phyloP scores from a whole-genome alignment of 441 rosid species.

The Erodium chrysanthum region DNA sequence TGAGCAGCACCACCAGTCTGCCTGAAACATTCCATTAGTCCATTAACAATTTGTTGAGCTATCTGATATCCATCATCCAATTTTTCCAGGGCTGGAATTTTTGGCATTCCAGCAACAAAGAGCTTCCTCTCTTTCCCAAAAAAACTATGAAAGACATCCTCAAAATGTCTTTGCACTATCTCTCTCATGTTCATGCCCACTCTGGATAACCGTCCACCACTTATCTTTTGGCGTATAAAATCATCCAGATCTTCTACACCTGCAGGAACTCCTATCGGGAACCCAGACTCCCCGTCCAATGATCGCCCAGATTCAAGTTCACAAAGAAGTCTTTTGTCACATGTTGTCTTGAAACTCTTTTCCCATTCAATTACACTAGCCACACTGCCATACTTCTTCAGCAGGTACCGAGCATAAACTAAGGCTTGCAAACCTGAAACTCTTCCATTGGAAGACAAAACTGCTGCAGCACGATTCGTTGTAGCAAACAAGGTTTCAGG shows the following conservation, averaged over 20 bases:
- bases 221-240: conserved; percentile 75
- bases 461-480: conserved; percentile 51
- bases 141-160: conserved; percentile 50
- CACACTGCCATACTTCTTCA: conserved; percentile 64
- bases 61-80: conserved; percentile 65
- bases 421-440: conserved; percentile 58
- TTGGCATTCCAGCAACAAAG: conserved; percentile 43
- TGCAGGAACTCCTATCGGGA: conserved; percentile 70
- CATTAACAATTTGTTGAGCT: conserved; percentile 74
- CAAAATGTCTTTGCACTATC: conserved; percentile 58
- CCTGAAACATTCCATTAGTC: conserved; percentile 66
- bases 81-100: conserved; percentile 45
- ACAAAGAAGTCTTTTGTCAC: conserved; percentile 78
- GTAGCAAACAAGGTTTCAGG: conserved; percentile 74
- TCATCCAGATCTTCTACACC: conserved; percentile 90
- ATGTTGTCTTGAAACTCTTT: conserved; percentile 54
- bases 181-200: conserved; percentile 82
- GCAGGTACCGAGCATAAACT: conserved; percentile 63
- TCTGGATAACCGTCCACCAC: conserved; percentile 56
- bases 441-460: conserved; percentile 61
- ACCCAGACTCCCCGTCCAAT: conserved; percentile 67
- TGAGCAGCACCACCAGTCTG: conserved; percentile 98
- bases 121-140: conserved; percentile 57
- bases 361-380: conserved; percentile 89
- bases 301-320: conserved; percentile 82